These are phyloP conservation scores for Yamadazyma diddensiae DNA, from an alignment of 1,139 yeast species.

Conservation along the genomic window DNA sequence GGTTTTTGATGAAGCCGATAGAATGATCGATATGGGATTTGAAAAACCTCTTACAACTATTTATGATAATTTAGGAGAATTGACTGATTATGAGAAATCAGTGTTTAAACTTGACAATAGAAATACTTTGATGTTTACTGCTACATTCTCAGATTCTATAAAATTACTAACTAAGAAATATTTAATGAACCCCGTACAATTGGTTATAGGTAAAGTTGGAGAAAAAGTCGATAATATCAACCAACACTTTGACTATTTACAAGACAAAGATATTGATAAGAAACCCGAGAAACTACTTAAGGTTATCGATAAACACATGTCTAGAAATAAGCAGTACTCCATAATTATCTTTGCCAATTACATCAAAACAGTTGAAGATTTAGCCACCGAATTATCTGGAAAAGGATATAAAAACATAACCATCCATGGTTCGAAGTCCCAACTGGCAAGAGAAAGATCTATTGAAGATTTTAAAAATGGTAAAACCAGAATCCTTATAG, in stretches of 20 bases:
- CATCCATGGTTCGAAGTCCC: constrained; percentile 86
- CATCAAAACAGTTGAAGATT: constrained; percentile 66
- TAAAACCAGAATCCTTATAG: constrained; percentile 65
- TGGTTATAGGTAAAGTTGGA: constrained; percentile 64
- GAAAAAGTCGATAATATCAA: constrained; percentile 66
- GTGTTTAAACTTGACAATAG: constrained; percentile 29
- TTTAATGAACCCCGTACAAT: constrained; percentile 57
- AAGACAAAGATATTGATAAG: constrained; percentile 21
- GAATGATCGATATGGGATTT: constrained; percentile 94
- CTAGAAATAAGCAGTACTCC: constrained; percentile 30
- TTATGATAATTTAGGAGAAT: constrained; percentile 44
- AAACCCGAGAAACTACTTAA: constrained; percentile 25
- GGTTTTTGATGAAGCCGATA: constrained; percentile 89
- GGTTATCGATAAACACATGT: constrained; percentile 20
- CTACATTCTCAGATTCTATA: constrained; percentile 80
- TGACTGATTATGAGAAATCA: constrained; percentile 22
- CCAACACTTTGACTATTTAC: constrained; percentile 60
- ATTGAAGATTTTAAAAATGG: constrained; percentile 62
- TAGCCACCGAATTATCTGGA: constrained; percentile 47
- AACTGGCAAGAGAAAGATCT: constrained; percentile 83
- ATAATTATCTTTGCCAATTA: constrained; percentile 81
- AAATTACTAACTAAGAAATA: constrained; percentile 64
- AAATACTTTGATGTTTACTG: constrained; percentile 84
- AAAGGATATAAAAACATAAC: constrained; percentile 49
- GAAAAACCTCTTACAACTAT: constrained; percentile 72